Evolutionary conservation across 306 rosid genomes (phyloP).

Genomic region (Elaeagnus macrophylla): DNA sequence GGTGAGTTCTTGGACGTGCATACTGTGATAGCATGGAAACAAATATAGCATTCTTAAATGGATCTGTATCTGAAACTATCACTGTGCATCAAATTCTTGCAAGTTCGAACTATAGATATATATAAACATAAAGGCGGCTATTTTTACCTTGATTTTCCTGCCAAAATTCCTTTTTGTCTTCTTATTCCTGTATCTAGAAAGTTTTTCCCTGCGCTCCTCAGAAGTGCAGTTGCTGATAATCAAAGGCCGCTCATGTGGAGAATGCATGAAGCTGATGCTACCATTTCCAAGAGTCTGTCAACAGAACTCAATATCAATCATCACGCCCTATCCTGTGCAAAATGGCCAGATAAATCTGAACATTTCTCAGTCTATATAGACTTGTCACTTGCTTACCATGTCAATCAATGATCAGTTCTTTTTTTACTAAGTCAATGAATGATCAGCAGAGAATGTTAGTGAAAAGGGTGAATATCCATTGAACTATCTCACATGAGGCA

Average conservation of each 20-base stretch:
- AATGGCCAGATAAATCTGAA: constrained; percentile 37
- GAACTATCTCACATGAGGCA: no score
- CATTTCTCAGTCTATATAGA: constrained; percentile 20
- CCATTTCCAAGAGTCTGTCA: constrained; percentile 76
- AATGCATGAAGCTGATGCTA: constrained; percentile 37
- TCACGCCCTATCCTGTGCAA: constrained; percentile 22
- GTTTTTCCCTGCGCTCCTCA: constrained; percentile 81
- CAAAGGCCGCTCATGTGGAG: constrained; percentile 55
- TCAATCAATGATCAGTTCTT: constrained; percentile 11
- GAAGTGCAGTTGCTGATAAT: constrained; percentile 50
- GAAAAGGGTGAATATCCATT: no score
- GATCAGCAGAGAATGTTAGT: no score
- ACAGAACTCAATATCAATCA: constrained; percentile 46
- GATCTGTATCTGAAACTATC: neutral
- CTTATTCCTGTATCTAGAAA: constrained; percentile 89
- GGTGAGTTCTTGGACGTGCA: no score
- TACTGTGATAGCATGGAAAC: no score
- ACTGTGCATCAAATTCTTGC: neutral
- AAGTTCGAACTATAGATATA: neutral
- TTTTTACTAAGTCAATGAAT: no score
- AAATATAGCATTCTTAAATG: no score
- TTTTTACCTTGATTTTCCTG: constrained; percentile 89
- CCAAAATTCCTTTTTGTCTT: constrained; percentile 88
- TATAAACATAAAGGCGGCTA: neutral
- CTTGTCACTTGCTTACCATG: constrained; percentile 18